Percentiles rank a stretch among this genome's conserved stretches.
phyloP scores from a whole-genome alignment of 306 rosid species.

The Acacia melanoxylon region DNA sequence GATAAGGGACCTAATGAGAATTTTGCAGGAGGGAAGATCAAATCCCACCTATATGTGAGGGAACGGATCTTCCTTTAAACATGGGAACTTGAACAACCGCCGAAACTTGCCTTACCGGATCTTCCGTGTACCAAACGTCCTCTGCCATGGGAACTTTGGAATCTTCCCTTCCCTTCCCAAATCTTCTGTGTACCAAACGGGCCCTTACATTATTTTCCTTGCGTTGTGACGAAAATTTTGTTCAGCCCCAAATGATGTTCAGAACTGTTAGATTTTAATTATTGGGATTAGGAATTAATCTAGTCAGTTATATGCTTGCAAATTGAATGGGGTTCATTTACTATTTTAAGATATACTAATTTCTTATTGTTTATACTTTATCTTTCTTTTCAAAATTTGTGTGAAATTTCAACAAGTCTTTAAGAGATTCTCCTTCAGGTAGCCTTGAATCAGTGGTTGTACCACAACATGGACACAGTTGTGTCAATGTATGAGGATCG shows the following conservation, averaged over 20 bases:
- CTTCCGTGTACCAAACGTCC: no score
- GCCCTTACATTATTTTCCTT: not conserved
- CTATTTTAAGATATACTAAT: conserved; percentile 7
- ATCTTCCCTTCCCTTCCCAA: no score
- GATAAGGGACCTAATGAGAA: no score
- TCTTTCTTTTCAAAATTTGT: conserved; percentile 16
- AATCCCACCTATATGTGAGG: no score
- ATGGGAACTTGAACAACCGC: no score
- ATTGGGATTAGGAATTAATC: not conserved
- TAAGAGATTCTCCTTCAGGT: conserved; percentile 47
- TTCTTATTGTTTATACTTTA: not conserved
- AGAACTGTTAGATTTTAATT: not conserved
- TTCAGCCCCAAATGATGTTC: not conserved
- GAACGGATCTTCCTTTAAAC: no score
- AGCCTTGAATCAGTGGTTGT: conserved; percentile 88
- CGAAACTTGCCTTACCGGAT: no score
- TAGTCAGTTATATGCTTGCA: conserved; percentile 1
- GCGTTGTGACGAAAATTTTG: not conserved
- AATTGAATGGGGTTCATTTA: not conserved
- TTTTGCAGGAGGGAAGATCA: no score
- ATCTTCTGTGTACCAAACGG: no score
- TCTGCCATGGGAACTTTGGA: no score
- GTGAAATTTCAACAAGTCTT: conserved; percentile 22
- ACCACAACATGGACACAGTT: conserved; percentile 79
- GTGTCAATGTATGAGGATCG: conserved; percentile 96